Percentiles rank a stretch among this genome's conserved stretches.
These are phyloP conservation scores for Huntiella moniliformis DNA, from an alignment of 2,329 filamentous ascomycete genomes.

Conservation along the genomic window DNA sequence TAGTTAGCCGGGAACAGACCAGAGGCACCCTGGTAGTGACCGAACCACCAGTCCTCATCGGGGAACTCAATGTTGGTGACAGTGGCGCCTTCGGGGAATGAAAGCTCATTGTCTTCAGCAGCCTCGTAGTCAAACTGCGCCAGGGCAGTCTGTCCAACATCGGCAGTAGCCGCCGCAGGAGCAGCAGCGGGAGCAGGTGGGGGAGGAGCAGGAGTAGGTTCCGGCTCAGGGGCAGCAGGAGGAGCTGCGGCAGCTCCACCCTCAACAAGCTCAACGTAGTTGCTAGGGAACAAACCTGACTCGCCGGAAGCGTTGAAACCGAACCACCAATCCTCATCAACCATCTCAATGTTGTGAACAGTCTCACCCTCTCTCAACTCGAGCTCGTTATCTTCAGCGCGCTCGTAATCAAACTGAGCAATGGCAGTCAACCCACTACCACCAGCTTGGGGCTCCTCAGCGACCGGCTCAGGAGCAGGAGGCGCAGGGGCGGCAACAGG, in stretches of 20 bases:
- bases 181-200: slow-evolving; percentile 23
- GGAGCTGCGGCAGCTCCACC: slow-evolving; percentile 22
- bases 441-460: slow-evolving; percentile 6
- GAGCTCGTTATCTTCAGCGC: slow-evolving; percentile 92
- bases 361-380: slow-evolving; percentile 76
- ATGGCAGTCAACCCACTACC: slow-evolving; percentile 50
- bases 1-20: slow-evolving; percentile 74
- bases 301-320: slow-evolving; percentile 74
- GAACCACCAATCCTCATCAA: slow-evolving; percentile 98
- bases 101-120: slow-evolving; percentile 74
- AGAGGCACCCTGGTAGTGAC: slow-evolving; percentile 57
- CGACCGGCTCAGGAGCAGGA: background rate
- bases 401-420: slow-evolving; percentile 90
- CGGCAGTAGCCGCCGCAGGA: slow-evolving; percentile 19
- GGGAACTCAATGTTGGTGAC: slow-evolving; percentile 81
- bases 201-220: slow-evolving; percentile 17
- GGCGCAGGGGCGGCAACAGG: slow-evolving; percentile 6
- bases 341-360: slow-evolving; percentile 86
- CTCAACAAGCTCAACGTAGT: slow-evolving; percentile 79
- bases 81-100: slow-evolving; percentile 75
- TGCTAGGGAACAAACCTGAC: slow-evolving; percentile 82
- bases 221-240: slow-evolving; percentile 16
- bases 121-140: slow-evolving; percentile 94
- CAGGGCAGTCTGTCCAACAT: slow-evolving; percentile 47
- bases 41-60: slow-evolving; percentile 98